A percentile compares a stretch with the other conserved stretches of the same genome.
These are phyloP conservation scores for Shiraia bambusicola DNA, from an alignment of 2,329 filamentous ascomycete genomes.

Conservation along the genomic window DNA sequence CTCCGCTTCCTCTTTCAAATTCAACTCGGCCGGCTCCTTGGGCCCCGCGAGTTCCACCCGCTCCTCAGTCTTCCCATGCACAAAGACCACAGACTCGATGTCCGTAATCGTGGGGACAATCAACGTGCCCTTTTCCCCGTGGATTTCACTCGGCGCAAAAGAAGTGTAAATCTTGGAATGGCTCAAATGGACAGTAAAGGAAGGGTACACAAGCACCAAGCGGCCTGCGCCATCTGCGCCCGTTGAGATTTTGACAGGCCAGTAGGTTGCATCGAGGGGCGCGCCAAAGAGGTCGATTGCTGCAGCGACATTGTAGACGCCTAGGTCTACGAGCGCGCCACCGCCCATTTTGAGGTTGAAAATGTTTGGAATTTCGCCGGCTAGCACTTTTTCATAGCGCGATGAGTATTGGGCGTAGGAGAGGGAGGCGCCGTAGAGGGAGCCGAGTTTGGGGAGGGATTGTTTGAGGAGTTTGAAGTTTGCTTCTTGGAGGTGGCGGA, in stretches of 20 bases:
- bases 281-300: constrained; percentile 52
- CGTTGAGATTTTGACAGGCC: constrained; percentile 46
- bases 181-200: constrained; percentile 49
- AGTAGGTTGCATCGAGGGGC: constrained; percentile 46
- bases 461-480: constrained; percentile 51
- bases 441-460: constrained; percentile 43
- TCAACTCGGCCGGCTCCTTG: constrained; percentile 42
- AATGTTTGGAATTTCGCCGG: constrained; percentile 51
- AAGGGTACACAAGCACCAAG: constrained; percentile 48
- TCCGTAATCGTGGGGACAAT: constrained; percentile 49
- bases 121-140: constrained; percentile 51
- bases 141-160: constrained; percentile 49
- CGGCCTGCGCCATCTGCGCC: constrained; percentile 52
- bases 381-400: constrained; percentile 51
- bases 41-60: constrained; percentile 44
- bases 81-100: constrained; percentile 45
- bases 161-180: constrained; percentile 48
- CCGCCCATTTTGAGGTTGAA: constrained; percentile 52
- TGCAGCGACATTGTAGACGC: constrained; percentile 52
- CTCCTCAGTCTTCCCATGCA: constrained; percentile 48
- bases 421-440: constrained; percentile 49
- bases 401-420: constrained; percentile 49
- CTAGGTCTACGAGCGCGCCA: constrained; percentile 52
- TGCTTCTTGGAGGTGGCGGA: constrained; percentile 52
- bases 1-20: constrained; percentile 51